Evolutionary conservation across 164 flowering plant species (phyloP).

Genomic region (Magnolia kwangsiensis): DNA sequence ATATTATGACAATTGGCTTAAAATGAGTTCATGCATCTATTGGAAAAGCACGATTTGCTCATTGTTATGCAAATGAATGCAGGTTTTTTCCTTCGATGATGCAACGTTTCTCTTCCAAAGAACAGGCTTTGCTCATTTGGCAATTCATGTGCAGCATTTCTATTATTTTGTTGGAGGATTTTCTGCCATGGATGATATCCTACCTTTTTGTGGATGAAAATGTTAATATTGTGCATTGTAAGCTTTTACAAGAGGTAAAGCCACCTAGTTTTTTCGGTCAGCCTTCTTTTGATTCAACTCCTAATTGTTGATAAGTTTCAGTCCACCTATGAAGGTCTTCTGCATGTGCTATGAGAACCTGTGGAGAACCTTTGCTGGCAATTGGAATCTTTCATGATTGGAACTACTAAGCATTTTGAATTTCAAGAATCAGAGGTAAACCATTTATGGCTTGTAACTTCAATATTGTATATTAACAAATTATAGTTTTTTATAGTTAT

Average conservation of each 20-base stretch:
- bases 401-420: no score
- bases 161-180: conserved; percentile 15
- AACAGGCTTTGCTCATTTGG: conserved; percentile 84
- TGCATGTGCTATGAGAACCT: no score
- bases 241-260: conserved; percentile 63
- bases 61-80: conserved; percentile 21
- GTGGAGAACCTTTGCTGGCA: no score
- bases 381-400: no score
- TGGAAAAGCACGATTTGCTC: neutral
- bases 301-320: conserved; percentile 7
- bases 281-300: neutral
- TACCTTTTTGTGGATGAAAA: conserved; percentile 49
- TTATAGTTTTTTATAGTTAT: no score
- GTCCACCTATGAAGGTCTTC: conserved; percentile 42
- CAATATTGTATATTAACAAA: no score
- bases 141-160: conserved; percentile 70
- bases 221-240: conserved; percentile 33
- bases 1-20: no score
- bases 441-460: no score
- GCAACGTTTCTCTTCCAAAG: conserved; percentile 47
- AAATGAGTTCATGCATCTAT: neutral
- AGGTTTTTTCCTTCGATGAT: conserved; percentile 75
- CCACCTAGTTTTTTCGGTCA: no score
- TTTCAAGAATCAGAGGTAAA: no score
- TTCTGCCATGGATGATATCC: conserved; percentile 73